Percentiles rank a stretch among this genome's conserved stretches.
phyloP scores from a whole-genome alignment of 2,329 filamentous ascomycete genomes.

The Aspergillus latus region DNA sequence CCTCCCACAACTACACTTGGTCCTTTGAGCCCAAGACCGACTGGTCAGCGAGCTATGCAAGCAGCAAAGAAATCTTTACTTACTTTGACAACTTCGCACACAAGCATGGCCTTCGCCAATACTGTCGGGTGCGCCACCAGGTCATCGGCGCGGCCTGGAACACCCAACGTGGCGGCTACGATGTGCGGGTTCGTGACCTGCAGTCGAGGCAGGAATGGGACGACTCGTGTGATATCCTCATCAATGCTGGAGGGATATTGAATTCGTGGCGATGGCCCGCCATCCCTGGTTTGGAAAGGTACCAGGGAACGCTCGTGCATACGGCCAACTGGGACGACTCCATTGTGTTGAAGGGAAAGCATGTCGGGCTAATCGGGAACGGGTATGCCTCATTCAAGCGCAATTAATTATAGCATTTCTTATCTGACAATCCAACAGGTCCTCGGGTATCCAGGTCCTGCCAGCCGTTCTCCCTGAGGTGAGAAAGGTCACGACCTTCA shows the following conservation, averaged over 20 bases:
- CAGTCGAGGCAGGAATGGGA: neutral
- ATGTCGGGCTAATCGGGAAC: slow-evolving; percentile 32
- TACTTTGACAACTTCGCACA: slow-evolving; percentile 2
- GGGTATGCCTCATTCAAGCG: slow-evolving; percentile 12
- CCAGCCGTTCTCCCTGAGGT: slow-evolving; percentile 16
- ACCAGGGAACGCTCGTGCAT: slow-evolving; percentile 28
- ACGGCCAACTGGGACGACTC: slow-evolving; percentile 28
- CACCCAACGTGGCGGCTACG: neutral
- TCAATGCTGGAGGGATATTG: slow-evolving; percentile 8
- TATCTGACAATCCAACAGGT: neutral
- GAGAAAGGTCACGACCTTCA: slow-evolving; percentile 26
- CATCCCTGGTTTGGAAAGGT: slow-evolving; percentile 27
- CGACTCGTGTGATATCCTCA: slow-evolving; percentile 8
- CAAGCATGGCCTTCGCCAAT: slow-evolving; percentile 7
- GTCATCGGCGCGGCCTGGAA: slow-evolving; percentile 6
- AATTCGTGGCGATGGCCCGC: slow-evolving; percentile 30
- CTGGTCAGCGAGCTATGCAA: slow-evolving; percentile 8
- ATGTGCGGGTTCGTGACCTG: slow-evolving; percentile 2
- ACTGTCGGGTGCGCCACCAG: slow-evolving; percentile 1
- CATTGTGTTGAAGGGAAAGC: slow-evolving; percentile 26
- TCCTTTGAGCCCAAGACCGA: slow-evolving; percentile 8
- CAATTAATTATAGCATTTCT: neutral
- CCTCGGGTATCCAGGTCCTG: slow-evolving; percentile 38
- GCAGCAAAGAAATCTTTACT: slow-evolving; percentile 7
- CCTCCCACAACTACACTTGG: slow-evolving; percentile 12